phyloP scores from a whole-genome alignment of 202 grass and related monocot species.

The Musa balbisiana region DNA sequence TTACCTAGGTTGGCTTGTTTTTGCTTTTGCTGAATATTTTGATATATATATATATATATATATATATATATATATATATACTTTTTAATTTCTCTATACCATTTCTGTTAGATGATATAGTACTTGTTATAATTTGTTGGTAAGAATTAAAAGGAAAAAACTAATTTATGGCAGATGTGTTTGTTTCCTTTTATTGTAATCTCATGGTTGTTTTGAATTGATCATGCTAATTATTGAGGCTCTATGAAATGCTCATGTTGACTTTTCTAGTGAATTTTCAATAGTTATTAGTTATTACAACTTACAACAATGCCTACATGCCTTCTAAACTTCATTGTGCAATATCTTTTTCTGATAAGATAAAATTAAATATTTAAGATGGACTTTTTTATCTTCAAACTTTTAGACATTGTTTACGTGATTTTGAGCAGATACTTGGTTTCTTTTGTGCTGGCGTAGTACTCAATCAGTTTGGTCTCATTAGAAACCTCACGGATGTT shows the following conservation, averaged over 20 bases:
- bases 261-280: too few relatives aligned
- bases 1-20: background rate
- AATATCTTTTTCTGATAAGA: background rate
- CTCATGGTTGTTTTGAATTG: background rate
- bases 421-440: conserved; percentile 66
- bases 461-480: conserved; percentile 95
- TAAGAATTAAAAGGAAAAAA: background rate
- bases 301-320: too few relatives aligned
- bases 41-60: background rate
- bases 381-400: background rate
- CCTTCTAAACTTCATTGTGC: too few relatives aligned
- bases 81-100: background rate
- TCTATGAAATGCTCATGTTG: too few relatives aligned
- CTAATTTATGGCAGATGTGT: too few relatives aligned
- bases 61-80: background rate
- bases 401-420: background rate
- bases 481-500: conserved; percentile 94
- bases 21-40: background rate
- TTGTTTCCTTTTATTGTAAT: too few relatives aligned
- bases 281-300: too few relatives aligned
- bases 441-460: conserved; percentile 94
- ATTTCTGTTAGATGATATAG: background rate
- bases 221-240: background rate
- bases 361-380: background rate
- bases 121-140: background rate